Evolutionary conservation across 345 rosid genomes (phyloP).

Genomic region (rapeseed (Brassica napus)): DNA sequence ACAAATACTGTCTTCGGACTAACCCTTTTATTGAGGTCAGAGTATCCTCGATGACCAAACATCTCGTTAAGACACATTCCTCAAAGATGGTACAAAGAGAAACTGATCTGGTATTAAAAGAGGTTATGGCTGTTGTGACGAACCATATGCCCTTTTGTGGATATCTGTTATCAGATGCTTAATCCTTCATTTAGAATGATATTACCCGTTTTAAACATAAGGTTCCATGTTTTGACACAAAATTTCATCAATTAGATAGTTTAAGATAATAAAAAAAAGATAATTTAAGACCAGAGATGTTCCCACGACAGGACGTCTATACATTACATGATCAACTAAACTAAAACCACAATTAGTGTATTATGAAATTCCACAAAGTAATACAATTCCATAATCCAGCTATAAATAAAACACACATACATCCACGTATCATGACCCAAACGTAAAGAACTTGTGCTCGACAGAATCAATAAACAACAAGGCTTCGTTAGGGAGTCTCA

Average conservation of each 20-base stretch:
- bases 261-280: neutral
- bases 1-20: neutral
- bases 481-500: constrained; percentile 26
- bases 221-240: neutral
- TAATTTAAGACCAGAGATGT: neutral
- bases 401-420: neutral
- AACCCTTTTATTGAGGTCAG: neutral
- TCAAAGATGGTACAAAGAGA: neutral
- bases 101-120: neutral
- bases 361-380: neutral
- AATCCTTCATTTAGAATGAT: neutral
- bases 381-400: neutral
- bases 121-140: neutral
- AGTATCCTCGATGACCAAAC: neutral
- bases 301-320: neutral
- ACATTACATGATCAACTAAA: neutral
- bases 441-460: neutral
- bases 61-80: neutral
- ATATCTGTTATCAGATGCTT: neutral
- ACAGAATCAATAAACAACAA: constrained; percentile 13
- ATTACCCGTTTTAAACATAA: neutral
- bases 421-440: neutral
- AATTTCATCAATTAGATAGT: neutral
- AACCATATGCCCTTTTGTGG: neutral
- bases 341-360: neutral